A percentile compares a stretch with the other conserved stretches of the same genome.
phyloP scores from a whole-genome alignment of 805 yeast genomes.

The Candida quercuum region DNA sequence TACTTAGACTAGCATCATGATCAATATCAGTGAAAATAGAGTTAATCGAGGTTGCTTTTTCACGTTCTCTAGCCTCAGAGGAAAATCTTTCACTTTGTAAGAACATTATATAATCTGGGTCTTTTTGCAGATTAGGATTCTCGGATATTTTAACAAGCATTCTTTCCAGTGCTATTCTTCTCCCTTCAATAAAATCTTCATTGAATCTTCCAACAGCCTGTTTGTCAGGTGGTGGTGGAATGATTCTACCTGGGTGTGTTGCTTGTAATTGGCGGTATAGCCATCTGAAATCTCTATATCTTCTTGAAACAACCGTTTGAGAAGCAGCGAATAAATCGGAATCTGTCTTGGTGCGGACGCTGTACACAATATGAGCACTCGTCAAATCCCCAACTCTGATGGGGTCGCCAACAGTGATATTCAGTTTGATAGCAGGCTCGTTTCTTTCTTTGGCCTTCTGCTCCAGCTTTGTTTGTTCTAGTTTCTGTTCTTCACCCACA shows the following conservation, averaged over 20 bases:
- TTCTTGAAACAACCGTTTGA: constrained; percentile 62
- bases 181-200: constrained; percentile 80
- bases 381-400: constrained; percentile 87
- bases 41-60: constrained; percentile 49
- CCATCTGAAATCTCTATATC: constrained; percentile 94
- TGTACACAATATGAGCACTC: constrained; percentile 82
- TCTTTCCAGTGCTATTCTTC: constrained; percentile 77
- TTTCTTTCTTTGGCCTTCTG: constrained; percentile 2
- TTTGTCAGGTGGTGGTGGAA: constrained; percentile 96
- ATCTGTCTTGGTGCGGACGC: constrained; percentile 56
- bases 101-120: constrained; percentile 74
- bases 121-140: constrained; percentile 53
- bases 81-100: constrained; percentile 67
- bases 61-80: constrained; percentile 63
- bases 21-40: constrained; percentile 23
- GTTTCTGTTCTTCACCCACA: constrained; percentile 8
- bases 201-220: constrained; percentile 90
- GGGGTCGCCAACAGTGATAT: constrained; percentile 83
- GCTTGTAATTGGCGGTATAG: constrained; percentile 80
- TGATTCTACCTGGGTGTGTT: constrained; percentile 83
- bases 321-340: constrained; percentile 26
- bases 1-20: constrained; percentile 27
- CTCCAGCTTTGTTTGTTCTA: constrained; percentile 9
- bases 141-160: constrained; percentile 75
- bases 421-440: constrained; percentile 31